A percentile compares a stretch with the other conserved stretches of the same genome.
phyloP scores from a whole-genome alignment of 192 early-diverging fungal species.

The Entomortierella chlamydospora region DNA sequence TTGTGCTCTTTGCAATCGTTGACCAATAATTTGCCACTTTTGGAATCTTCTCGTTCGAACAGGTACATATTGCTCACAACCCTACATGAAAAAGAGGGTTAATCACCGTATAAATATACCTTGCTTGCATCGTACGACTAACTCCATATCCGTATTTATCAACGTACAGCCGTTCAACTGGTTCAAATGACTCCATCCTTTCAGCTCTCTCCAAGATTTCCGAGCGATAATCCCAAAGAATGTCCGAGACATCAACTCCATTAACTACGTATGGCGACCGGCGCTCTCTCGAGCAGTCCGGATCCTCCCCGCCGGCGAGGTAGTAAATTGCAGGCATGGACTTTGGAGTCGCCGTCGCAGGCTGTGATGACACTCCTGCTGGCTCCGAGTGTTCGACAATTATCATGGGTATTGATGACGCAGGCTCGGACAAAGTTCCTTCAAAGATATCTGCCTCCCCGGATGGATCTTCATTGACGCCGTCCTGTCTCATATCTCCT shows the following conservation, averaged over 20 bases:
- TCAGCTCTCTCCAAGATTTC: conserved; percentile 5
- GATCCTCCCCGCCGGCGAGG: conserved; percentile 1
- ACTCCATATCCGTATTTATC: neutral
- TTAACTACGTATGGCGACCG: conserved; percentile 8
- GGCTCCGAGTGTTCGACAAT: neutral
- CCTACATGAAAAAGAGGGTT: conserved; percentile 3
- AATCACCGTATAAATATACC: conserved; percentile 3
- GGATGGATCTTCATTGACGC: conserved; percentile 3
- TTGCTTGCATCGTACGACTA: neutral
- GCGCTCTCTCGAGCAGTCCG: conserved; percentile 12
- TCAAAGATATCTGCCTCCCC: neutral
- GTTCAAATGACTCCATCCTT: neutral
- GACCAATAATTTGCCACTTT: conserved; percentile 12
- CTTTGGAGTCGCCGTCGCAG: neutral
- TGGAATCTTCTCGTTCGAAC: conserved; percentile 11
- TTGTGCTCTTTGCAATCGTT: conserved; percentile 8
- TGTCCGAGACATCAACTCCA: conserved; percentile 3
- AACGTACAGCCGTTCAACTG: conserved; percentile 5
- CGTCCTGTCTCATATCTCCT: neutral
- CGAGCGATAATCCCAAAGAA: conserved; percentile 8
- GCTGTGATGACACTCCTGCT: neutral
- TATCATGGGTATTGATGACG: neutral
- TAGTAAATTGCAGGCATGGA: conserved; percentile 11
- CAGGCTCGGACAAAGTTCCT: neutral
- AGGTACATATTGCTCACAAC: conserved; percentile 9